Evolutionary conservation across 2,329 filamentous ascomycete species (phyloP), one percentile per base, ranked within the genome.

Genomic region (Aspergillus tamarii): DNA sequence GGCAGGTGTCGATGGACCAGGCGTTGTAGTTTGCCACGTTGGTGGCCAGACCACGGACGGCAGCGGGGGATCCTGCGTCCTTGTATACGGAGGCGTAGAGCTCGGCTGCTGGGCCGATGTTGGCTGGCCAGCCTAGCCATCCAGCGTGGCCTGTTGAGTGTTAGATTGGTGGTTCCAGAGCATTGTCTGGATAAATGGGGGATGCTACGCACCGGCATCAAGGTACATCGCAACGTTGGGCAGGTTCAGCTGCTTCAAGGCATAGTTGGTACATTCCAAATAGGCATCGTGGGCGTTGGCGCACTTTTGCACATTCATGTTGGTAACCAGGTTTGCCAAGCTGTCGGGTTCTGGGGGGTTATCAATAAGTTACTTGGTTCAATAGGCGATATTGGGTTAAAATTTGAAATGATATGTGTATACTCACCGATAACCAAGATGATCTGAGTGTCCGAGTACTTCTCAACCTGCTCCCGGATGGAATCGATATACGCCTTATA

Each of bases 71-170:
- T 1, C 79, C 78, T 21, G 83, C 84, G 36, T 76, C 76, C 53
- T 77, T 80, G 72, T 84, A 86, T 1, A 86, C 73, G 28, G 77
- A 52, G 3, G 76, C 82, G 70, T 80, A 85, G 19, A 85, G 75
- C 43, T 79, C 69, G 11, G 84, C 84, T 2, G 84, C 82, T 7
- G 84, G 84, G 7, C 69, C 67, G 53, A 87, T 82, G 77, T 89
- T 89, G 64, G 84, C 86, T 21, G 83, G 74, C 87, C 87, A 89
- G 70, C 87, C 87, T 50, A 89, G 81, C 87, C 87, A 89, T 64
- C 87, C 87, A 30, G 84, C 86, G 74, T 89, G 87, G 41, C 75
- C 74, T 76, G 39, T 12, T 19, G 53, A 3, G 12, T 10, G 12
- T 60, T 45, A 60, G 46, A 8, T 59, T 32, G 57, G n/a, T 16